Evolutionary conservation across 1,284 basidiomycete species (phyloP).

Genomic region (Apiotrichum mycotoxinovorans): DNA sequence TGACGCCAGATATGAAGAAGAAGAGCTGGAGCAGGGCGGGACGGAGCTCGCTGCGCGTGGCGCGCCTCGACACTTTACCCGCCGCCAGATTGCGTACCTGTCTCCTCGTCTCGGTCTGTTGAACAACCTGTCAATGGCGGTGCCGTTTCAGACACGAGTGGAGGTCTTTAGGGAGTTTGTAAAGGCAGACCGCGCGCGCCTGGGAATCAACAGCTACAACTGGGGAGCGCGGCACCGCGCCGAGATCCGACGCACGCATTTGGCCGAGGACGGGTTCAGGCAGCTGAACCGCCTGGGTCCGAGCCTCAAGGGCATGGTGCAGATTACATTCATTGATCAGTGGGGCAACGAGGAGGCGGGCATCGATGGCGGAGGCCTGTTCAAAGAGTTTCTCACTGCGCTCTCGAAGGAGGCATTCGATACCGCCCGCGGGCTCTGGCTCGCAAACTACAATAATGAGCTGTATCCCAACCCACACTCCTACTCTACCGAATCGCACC

Average conservation of each 20-base stretch:
- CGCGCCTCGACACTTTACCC: conserved; percentile 1
- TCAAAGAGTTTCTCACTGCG: conserved; percentile 97
- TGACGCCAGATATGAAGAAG: conserved; percentile 46
- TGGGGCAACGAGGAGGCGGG: conserved; percentile 42
- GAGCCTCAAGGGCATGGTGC: conserved; percentile 71
- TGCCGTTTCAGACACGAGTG: conserved; percentile 88
- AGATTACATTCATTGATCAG: conserved; percentile 88
- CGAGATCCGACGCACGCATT: conserved; percentile 66
- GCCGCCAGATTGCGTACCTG: conserved; percentile 67
- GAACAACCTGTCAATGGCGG: conserved; percentile 94
- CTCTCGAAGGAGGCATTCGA: conserved; percentile 92
- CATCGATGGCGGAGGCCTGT: conserved; percentile 87
- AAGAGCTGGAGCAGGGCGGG: conserved; percentile 39
- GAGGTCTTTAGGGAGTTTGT: conserved; percentile 85
- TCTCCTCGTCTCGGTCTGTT: conserved; percentile 85
- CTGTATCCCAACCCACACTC: conserved; percentile 90
- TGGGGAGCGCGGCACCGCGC: conserved; percentile 41
- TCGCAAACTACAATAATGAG: conserved; percentile 82
- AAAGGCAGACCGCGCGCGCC: conserved; percentile 43
- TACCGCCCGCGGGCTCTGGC: conserved; percentile 88
- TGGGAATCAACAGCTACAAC: conserved; percentile 34
- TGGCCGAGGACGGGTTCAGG: conserved; percentile 82
- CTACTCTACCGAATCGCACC: conserved; percentile 79
- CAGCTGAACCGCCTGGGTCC: conserved; percentile 63
- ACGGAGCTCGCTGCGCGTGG: conserved; percentile 23